Percentiles rank a stretch among this genome's conserved stretches.
Conservation (phyloP, 2,329 filamentous ascomycete genomes). For the Aspergillus arachidicola region DNA sequence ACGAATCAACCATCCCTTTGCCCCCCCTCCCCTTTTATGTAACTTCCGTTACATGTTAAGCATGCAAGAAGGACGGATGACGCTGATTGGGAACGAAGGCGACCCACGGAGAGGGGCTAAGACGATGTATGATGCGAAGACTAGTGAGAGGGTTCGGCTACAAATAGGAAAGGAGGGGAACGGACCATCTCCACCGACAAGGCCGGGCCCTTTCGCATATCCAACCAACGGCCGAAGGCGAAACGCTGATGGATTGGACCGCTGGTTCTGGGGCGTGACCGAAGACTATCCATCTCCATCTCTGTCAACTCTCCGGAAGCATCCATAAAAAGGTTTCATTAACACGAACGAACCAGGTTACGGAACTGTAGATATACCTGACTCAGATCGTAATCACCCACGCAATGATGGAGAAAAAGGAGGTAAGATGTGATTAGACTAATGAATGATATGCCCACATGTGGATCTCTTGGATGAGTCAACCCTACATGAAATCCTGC, state of each 20-base stretch:
- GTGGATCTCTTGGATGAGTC: background rate
- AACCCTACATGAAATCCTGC: background rate
- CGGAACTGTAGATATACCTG: background rate
- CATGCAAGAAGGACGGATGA: conserved; percentile 2
- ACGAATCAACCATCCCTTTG: conserved; percentile 1
- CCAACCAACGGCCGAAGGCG: conserved; percentile 2
- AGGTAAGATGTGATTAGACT: background rate
- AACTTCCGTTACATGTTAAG: conserved; percentile 14
- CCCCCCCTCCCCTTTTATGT: conserved; percentile 8
- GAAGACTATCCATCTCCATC: background rate
- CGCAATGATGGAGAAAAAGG: background rate
- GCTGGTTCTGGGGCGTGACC: conserved; percentile 2
- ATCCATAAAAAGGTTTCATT: background rate
- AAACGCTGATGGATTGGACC: background rate
- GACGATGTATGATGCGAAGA: conserved; percentile 26
- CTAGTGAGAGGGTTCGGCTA: conserved; percentile 20
- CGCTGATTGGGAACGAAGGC: background rate
- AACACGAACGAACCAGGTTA: background rate
- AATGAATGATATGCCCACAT: background rate
- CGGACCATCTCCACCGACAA: conserved; percentile 7
- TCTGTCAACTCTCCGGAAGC: background rate
- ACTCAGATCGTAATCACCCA: background rate
- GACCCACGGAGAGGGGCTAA: conserved; percentile 3
- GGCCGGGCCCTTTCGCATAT: conserved; percentile 4
- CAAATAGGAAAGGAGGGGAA: conserved; percentile 25